Conservation (phyloP, 2,329 filamentous ascomycete genomes). For the Anisogramma anomala region DNA sequence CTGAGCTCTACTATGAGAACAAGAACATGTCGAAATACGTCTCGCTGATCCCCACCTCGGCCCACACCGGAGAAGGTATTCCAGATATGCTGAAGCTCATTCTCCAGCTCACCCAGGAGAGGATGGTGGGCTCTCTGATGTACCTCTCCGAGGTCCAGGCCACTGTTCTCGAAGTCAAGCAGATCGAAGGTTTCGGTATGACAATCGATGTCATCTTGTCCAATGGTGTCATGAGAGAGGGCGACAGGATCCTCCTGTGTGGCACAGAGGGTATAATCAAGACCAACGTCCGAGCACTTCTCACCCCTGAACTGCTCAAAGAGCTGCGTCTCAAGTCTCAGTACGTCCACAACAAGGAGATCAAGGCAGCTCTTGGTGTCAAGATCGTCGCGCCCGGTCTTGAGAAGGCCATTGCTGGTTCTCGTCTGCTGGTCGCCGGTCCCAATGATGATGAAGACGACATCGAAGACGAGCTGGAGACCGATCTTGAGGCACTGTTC, state of each 20-base stretch:
- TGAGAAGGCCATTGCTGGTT: constrained; percentile 92
- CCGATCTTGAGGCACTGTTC: constrained; percentile 82
- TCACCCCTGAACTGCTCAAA: constrained; percentile 86
- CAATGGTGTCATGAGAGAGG: constrained; percentile 89
- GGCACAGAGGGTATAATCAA: constrained; percentile 93
- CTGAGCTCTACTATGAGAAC: constrained; percentile 94
- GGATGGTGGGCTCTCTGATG: constrained; percentile 96
- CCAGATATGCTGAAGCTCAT: constrained; percentile 98
- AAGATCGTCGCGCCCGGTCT: constrained; percentile 97
- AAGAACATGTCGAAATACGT: constrained; percentile 92
- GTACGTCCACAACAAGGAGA: constrained; percentile 98
- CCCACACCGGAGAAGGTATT: constrained; percentile 97
- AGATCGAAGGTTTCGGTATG: constrained; percentile 96
- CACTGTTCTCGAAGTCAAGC: constrained; percentile 97
- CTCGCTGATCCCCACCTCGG: constrained; percentile 93
- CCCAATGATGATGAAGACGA: constrained; percentile 95
- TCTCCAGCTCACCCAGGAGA: constrained; percentile 82
- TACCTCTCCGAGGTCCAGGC: constrained; percentile 96
- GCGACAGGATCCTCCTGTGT: constrained; percentile 87
- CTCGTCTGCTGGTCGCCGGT: constrained; percentile 84
- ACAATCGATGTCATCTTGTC: constrained; percentile 96
- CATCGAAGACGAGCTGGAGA: constrained; percentile 90
- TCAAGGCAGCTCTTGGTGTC: constrained; percentile 95
- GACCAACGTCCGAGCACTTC: constrained; percentile 86
- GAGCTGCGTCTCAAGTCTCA: constrained; percentile 90